Base-by-base conservation (phyloP, 2,329 filamentous ascomycete species). In the Aureobasidium sp. region DNA sequence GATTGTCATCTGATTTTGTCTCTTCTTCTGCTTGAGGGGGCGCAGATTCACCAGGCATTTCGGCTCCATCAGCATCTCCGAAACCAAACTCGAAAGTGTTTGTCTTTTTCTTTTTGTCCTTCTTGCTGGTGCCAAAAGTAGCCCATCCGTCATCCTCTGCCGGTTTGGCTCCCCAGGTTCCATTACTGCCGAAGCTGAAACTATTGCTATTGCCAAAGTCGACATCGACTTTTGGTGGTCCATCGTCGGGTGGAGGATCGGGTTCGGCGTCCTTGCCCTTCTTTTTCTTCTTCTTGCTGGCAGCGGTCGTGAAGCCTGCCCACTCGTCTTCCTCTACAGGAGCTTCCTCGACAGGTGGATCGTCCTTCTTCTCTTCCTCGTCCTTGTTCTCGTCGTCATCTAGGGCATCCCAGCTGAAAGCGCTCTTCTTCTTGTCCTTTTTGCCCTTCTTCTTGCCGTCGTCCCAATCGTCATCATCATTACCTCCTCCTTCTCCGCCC, bases 141-240 rank as follows among this genome's bases (percentile, higher is more conserved):
- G 62, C 68, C 69, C 68, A 70, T 1, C 64, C 50, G 54, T 70
- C 68, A 31, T 65, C 65, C 35, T 65, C 66, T 39, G 68, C 66
- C 24, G 69, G 61, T 52, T 70, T 69, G 9, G 66, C 65, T 14
- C 59, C 64, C 66, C 66, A 45, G 19, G 66, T 62, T 24, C 72
- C 68, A 29, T 69, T 67, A 63, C 70, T 72, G 49, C 70, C 68
- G 63, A 72, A 72, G 29, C 69, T 69, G 56, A 66, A 66, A 24
- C 66, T 64, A 53, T 72, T 73, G 52, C 68, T 70, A 27, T 66
- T 65, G 15, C 74, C 75, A 64, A 79, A 77, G 64, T 74, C 75
- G 64, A 80, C 71, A 63, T 79, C 76, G 66, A 80, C 74, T 69
- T 79, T 78, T 24, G 78, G 78, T 57, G 74, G 75, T 39, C 65